Evolutionary conservation across 192 early-diverging fungal genomes (phyloP).

Genomic region (Coemansia sp.): DNA sequence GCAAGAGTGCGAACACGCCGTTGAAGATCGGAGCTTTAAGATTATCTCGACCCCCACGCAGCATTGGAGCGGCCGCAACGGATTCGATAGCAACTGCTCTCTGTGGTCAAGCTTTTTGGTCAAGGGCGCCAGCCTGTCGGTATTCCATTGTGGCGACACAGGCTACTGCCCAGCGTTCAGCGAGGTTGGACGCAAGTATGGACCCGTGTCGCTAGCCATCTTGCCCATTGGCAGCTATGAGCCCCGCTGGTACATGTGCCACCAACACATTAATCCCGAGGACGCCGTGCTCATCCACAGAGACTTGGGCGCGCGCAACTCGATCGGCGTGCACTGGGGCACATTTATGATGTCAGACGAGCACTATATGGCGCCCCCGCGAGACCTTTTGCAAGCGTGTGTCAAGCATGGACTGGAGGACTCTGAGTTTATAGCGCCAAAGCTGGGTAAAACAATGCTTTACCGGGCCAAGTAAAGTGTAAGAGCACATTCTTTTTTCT

Average conservation of each 20-base stretch:
- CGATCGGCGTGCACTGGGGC: slow-evolving; percentile 86
- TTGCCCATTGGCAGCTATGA: slow-evolving; percentile 86
- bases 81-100: slow-evolving; percentile 69
- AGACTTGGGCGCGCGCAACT: slow-evolving; percentile 63
- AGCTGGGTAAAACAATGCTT: slow-evolving; percentile 37
- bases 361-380: slow-evolving; percentile 66
- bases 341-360: slow-evolving; percentile 81
- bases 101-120: slow-evolving; percentile 80
- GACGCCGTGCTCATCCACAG: slow-evolving; percentile 81
- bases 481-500: not conserved
- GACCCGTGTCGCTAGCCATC: slow-evolving; percentile 69
- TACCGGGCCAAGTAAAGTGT: slow-evolving; percentile 6
- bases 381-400: slow-evolving; percentile 56
- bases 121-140: slow-evolving; percentile 19
- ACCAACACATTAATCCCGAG: slow-evolving; percentile 74
- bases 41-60: slow-evolving; percentile 56
- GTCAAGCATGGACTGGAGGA: slow-evolving; percentile 21
- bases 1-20: slow-evolving; percentile 48
- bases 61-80: slow-evolving; percentile 64
- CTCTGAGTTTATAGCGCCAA: slow-evolving; percentile 34
- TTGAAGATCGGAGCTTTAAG: slow-evolving; percentile 7
- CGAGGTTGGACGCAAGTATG: slow-evolving; percentile 70
- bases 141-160: slow-evolving; percentile 66
- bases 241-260: slow-evolving; percentile 74
- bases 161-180: slow-evolving; percentile 90